Evolutionary conservation across 257 asterid genomes (phyloP).

Genomic region (Knoxia roxburghii): DNA sequence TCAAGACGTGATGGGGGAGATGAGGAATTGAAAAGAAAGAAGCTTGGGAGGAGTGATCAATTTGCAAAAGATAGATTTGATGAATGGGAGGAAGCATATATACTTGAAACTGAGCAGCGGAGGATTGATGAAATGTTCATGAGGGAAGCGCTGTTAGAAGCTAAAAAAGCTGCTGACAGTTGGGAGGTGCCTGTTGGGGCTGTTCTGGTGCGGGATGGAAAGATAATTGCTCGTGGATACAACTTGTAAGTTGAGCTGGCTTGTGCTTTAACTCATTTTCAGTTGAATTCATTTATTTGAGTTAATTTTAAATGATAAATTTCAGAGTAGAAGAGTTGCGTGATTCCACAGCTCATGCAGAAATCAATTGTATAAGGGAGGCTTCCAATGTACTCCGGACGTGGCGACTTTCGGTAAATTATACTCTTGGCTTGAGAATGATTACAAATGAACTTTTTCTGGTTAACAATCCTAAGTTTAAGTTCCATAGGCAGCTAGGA

Average conservation of each 20-base stretch:
- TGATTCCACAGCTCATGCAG: constrained; percentile 98
- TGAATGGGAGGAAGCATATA: constrained; percentile 94
- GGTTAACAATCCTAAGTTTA: neutral
- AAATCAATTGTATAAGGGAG: constrained; percentile 88
- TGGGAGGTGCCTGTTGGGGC: constrained; percentile 99
- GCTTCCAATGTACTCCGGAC: constrained; percentile 72
- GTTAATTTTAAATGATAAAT: constrained; percentile 15
- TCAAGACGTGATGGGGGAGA: constrained; percentile 29
- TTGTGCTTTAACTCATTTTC: constrained; percentile 8
- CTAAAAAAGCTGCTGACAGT: constrained; percentile 81
- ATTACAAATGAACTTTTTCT: constrained; percentile 10
- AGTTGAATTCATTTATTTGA: constrained; percentile 11
- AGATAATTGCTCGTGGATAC: constrained; percentile 90
- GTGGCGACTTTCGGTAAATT: constrained; percentile 92
- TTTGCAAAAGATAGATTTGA: constrained; percentile 61
- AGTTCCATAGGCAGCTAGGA: neutral
- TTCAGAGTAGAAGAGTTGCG: constrained; percentile 94
- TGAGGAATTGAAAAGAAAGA: constrained; percentile 38
- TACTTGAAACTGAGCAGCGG: constrained; percentile 57
- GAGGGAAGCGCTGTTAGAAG: constrained; percentile 93
- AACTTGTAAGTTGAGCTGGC: constrained; percentile 64
- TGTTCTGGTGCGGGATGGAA: constrained; percentile 79
- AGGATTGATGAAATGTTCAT: constrained; percentile 79
- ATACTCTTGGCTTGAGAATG: constrained; percentile 6
- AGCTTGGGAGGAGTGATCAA: constrained; percentile 61